Evolutionary conservation across 805 yeast genomes (phyloP).

Genomic region (Pichia heedii): DNA sequence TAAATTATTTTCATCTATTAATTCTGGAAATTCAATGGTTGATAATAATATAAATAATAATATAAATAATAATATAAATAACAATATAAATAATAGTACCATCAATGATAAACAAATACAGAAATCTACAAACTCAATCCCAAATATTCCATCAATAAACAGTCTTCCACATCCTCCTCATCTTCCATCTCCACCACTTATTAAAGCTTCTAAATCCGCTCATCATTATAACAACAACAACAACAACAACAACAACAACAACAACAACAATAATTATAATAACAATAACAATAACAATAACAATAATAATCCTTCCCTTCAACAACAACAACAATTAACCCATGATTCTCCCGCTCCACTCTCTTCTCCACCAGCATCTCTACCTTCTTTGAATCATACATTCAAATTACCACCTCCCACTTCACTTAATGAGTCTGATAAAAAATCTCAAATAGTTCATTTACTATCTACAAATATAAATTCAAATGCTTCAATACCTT

Average conservation of each 20-base stretch:
- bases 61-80: background rate
- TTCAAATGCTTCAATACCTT: conserved; percentile 28
- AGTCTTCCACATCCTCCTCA: conserved; percentile 2
- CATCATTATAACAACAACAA: too few species aligned
- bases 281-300: background rate
- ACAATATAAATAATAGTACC: background rate
- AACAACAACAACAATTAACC: too few species aligned
- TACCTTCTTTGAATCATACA: conserved; percentile 19
- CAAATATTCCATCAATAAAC: too few species aligned
- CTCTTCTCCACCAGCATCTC: conserved; percentile 9
- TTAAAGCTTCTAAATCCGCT: background rate
- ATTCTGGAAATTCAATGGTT: background rate
- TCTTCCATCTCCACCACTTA: background rate
- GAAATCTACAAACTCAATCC: too few species aligned
- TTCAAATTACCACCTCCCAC: conserved; percentile 50
- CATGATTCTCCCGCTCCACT: background rate
- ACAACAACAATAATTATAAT: conserved; percentile 13
- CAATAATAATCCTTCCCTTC: conserved; percentile 4
- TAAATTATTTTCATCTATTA: background rate
- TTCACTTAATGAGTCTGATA: conserved; percentile 41
- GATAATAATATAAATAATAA: background rate
- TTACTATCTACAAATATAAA: conserved; percentile 39
- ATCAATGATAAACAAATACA: background rate
- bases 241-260: conserved; percentile 15
- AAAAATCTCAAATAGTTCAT: conserved; percentile 51